Conservation (phyloP, 2,329 filamentous ascomycete species). For the Basipetospora chlamydospora region DNA sequence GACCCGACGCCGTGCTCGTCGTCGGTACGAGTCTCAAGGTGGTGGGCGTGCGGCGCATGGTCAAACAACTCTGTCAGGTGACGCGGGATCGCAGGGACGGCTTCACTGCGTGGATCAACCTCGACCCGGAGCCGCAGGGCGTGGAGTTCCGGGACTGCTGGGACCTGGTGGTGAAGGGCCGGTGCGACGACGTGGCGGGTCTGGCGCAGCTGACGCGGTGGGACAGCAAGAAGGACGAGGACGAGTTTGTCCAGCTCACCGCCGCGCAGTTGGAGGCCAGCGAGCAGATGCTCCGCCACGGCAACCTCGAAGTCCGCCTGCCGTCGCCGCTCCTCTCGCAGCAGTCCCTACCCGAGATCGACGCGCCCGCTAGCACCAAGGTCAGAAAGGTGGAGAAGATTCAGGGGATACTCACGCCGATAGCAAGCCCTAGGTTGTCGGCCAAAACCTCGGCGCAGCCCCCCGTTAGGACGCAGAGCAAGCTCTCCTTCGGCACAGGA, state of each 20-base stretch:
- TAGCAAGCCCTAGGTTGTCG: constrained; percentile 36
- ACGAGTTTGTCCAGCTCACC: constrained; percentile 30
- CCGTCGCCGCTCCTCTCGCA: constrained; percentile 9
- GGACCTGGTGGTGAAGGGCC: constrained; percentile 78
- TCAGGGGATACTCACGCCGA: constrained; percentile 42
- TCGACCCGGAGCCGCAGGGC: constrained; percentile 67
- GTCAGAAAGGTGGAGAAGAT: constrained; percentile 16
- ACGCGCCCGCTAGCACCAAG: constrained; percentile 17
- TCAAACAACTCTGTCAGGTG: constrained; percentile 77
- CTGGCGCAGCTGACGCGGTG: constrained; percentile 49
- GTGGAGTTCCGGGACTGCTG: constrained; percentile 84
- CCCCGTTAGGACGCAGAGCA: constrained; percentile 30
- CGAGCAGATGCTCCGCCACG: constrained; percentile 22
- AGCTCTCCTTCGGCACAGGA: constrained; percentile 25
- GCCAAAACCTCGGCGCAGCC: constrained; percentile 25
- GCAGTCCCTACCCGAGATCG: constrained; percentile 9
- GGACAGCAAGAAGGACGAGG: constrained; percentile 36
- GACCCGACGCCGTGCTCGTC: constrained; percentile 85
- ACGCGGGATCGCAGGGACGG: constrained; percentile 73
- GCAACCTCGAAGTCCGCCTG: constrained; percentile 16
- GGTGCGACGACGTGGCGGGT: constrained; percentile 74
- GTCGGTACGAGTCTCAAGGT: constrained; percentile 94
- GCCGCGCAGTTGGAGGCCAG: constrained; percentile 26
- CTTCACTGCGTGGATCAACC: constrained; percentile 88
- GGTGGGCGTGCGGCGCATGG: constrained; percentile 77